These are phyloP conservation scores for Phytopythium mirpurense DNA, from an alignment of 352 stramenopile species.

Conservation along the genomic window DNA sequence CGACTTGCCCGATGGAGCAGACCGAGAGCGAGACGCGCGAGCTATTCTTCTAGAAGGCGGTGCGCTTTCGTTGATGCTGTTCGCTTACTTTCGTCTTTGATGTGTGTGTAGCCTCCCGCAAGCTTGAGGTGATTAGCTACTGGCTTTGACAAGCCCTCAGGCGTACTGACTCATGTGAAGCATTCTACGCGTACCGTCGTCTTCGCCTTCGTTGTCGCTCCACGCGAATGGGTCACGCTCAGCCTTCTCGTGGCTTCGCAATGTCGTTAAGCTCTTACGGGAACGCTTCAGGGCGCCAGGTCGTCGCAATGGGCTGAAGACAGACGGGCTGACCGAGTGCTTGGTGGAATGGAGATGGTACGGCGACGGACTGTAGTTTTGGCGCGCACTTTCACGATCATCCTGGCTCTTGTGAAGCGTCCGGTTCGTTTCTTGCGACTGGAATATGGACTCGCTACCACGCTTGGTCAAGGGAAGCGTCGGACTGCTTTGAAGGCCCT, in stretches of 20 bases:
- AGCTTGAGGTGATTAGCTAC: neutral
- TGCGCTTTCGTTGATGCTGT: neutral
- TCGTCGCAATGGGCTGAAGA: neutral
- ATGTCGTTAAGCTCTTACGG: neutral
- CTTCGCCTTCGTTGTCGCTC: slow-evolving; percentile 8
- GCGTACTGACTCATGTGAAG: slow-evolving; percentile 9
- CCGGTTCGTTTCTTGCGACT: neutral
- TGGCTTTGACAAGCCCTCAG: neutral
- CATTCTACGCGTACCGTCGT: slow-evolving; percentile 3
- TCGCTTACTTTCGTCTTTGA: neutral
- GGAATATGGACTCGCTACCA: neutral
- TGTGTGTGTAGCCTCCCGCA: neutral
- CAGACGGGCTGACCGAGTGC: neutral
- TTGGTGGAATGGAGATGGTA: neutral
- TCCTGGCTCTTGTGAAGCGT: neutral
- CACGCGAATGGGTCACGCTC: slow-evolving; percentile 2
- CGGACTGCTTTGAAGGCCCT: neutral
- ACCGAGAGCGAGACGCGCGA: slow-evolving; percentile 66
- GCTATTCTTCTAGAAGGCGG: slow-evolving; percentile 48
- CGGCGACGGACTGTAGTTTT: neutral
- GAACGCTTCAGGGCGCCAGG: neutral
- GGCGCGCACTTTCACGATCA: neutral
- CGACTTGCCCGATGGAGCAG: slow-evolving; percentile 82
- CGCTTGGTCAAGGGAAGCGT: neutral
- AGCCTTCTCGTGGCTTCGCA: neutral